Base-by-base conservation (phyloP, 805 yeast species). In the Schizosaccharomyces octosporus region DNA sequence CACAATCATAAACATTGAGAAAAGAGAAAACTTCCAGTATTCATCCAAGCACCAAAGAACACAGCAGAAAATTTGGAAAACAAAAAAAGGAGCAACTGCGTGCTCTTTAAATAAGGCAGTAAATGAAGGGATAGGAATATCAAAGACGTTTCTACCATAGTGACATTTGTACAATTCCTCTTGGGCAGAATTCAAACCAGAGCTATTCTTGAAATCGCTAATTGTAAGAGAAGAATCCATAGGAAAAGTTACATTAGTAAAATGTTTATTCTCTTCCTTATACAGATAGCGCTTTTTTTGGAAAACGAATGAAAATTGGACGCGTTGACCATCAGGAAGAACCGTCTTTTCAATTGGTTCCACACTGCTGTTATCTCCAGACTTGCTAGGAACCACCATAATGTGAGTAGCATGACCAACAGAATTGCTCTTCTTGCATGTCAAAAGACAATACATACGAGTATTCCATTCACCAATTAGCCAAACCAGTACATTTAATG, bases 1-100 rank as follows among this genome's bases (percentile, higher is more conserved):
- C 41, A 90, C 83, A 66, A 93, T 78, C 95, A 90, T 90, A 72
- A 93, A 83, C 66, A 90, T 76, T 39, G 95, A 85, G 73, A 93
- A 88, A 63, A 93, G 74, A 3, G 97, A 87, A 70, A 85, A 85
- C 73, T 89, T 89, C 97, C 97, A 93, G 75, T 85, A 84, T 66
- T 90, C 97, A 73, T 93, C 97, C 80, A 93, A 80, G 69, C 87
- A 79, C 97, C 97, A 93, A 64, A 93, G 76, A 4, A 90, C 95
- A 63, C 90, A 94, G 70, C 97, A 89, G 71, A 93, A 93, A 62
- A 93, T 78, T 75, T 93, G 98, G 76, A 93, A 93, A 31, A 93
- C 95, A 67, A 93, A 93, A 71, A 93, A 87, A 13, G 98, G 98
- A 15, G 98, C 97, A 48, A 93, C 89, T 11, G 97, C 97, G 71